phyloP scores from a whole-genome alignment of 805 yeast genomes.

The Myxozyma vanderwaltii region DNA sequence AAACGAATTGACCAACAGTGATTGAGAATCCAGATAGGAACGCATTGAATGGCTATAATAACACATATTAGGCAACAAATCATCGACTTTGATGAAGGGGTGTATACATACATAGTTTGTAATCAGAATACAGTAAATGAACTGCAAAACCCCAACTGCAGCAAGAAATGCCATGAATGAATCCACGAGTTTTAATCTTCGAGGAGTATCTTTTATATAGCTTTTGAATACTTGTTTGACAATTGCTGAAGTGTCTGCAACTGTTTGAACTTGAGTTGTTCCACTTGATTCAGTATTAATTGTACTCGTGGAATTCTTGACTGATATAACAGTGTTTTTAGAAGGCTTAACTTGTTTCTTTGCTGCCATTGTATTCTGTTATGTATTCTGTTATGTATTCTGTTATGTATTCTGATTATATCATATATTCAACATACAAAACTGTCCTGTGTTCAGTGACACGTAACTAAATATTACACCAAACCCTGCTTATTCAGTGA shows the following conservation, averaged over 20 bases:
- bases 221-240: slow-evolving; percentile 14
- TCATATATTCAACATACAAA: too few species aligned
- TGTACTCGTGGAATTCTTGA: not conserved
- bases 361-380: slow-evolving; percentile 6
- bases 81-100: not conserved
- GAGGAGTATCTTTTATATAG: slow-evolving; percentile 26
- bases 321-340: not conserved
- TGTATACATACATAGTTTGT: slow-evolving; percentile 63
- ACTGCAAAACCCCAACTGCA: slow-evolving; percentile 73
- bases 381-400: too few species aligned
- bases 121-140: slow-evolving; percentile 69
- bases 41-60: slow-evolving; percentile 81
- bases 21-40: slow-evolving; percentile 89
- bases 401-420: too few species aligned
- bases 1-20: slow-evolving; percentile 94
- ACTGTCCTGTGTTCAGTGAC: too few species aligned
- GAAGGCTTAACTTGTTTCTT: slow-evolving; percentile 10
- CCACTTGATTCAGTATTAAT: not conserved
- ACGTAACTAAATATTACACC: not conserved
- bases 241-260: slow-evolving; percentile 21
- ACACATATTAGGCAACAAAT: not conserved
- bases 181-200: slow-evolving; percentile 63
- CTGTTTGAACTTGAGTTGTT: not conserved
- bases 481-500: not conserved
- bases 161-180: slow-evolving; percentile 74